phyloP scores from a whole-genome alignment of 768 basidiomycete genomes.

The Russula lepida region DNA sequence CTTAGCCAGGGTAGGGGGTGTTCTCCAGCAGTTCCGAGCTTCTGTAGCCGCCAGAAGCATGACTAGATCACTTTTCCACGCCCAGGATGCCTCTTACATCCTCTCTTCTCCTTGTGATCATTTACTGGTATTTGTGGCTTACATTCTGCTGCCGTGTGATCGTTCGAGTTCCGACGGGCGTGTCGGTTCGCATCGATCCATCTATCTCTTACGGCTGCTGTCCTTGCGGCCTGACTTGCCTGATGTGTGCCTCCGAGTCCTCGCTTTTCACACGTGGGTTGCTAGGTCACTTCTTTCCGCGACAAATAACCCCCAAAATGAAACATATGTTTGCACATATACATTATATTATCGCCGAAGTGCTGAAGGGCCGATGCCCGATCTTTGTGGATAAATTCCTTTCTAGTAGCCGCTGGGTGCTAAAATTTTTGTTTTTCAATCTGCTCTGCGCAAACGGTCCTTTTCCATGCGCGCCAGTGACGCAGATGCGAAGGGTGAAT shows the following conservation, averaged over 20 bases:
- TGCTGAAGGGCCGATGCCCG: no score
- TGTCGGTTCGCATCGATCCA: not conserved
- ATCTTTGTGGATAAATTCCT: not conserved
- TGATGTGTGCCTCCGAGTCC: no score
- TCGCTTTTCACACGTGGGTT: not conserved
- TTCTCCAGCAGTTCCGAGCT: not conserved
- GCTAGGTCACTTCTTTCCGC: not conserved
- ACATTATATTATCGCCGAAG: not conserved
- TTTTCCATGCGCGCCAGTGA: not conserved
- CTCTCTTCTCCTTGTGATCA: not conserved
- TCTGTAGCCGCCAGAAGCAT: not conserved
- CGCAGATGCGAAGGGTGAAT: not conserved
- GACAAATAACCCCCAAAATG: not conserved
- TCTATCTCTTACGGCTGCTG: not conserved
- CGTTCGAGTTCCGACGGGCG: not conserved
- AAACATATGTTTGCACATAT: no score
- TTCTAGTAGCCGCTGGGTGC: no score
- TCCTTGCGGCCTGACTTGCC: no score
- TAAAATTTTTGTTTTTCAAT: no score
- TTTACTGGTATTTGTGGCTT: not conserved
- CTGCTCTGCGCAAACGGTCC: not conserved
- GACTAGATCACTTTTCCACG: not conserved
- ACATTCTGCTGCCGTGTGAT: not conserved
- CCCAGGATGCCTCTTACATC: no score
- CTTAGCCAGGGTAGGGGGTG: not conserved